These are phyloP conservation scores for Cladorrhinum samala DNA, from an alignment of 495 filamentous ascomycete species.

Conservation along the genomic window DNA sequence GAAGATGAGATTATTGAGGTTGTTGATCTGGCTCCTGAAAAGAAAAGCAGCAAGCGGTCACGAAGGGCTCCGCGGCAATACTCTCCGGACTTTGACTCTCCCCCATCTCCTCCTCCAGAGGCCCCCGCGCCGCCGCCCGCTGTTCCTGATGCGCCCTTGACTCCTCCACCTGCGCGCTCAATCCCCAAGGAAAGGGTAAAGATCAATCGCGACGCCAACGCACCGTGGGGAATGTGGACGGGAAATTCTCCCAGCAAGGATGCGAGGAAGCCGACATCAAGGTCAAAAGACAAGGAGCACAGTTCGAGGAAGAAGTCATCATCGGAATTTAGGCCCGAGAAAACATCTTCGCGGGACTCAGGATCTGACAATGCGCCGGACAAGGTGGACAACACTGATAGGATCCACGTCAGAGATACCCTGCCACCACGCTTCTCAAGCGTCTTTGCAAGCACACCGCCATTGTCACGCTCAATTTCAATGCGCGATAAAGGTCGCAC, in stretches of 20 bases:
- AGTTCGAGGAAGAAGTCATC: slow-evolving; percentile 31
- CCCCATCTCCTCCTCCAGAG: slow-evolving; percentile 16
- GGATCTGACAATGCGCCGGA: slow-evolving; percentile 28
- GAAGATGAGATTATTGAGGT: slow-evolving; percentile 42
- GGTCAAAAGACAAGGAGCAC: slow-evolving; percentile 25
- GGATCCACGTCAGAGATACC: slow-evolving; percentile 27
- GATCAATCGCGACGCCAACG: slow-evolving; percentile 37
- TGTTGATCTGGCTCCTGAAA: slow-evolving; percentile 39
- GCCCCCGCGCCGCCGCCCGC: slow-evolving; percentile 32
- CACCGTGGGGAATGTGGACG: slow-evolving; percentile 42
- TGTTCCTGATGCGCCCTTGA: slow-evolving; percentile 36
- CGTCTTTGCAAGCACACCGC: slow-evolving; percentile 47
- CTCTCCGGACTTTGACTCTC: too few species aligned
- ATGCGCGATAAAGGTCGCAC: slow-evolving; percentile 41
- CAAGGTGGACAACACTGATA: slow-evolving; percentile 36
- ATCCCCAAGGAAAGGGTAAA: slow-evolving; percentile 42
- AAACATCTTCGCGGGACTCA: slow-evolving; percentile 32
- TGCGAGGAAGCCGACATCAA: slow-evolving; percentile 34
- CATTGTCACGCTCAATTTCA: slow-evolving; percentile 46
- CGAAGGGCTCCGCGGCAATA: slow-evolving; percentile 16
- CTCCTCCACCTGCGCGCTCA: slow-evolving; percentile 28
- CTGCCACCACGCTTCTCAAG: slow-evolving; percentile 35
- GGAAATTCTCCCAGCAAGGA: slow-evolving; percentile 30
- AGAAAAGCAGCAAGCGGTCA: slow-evolving; percentile 33
- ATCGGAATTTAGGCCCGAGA: slow-evolving; percentile 16